Conservation (phyloP, 1,284 basidiomycete genomes). For the Earliella scabrosa region DNA sequence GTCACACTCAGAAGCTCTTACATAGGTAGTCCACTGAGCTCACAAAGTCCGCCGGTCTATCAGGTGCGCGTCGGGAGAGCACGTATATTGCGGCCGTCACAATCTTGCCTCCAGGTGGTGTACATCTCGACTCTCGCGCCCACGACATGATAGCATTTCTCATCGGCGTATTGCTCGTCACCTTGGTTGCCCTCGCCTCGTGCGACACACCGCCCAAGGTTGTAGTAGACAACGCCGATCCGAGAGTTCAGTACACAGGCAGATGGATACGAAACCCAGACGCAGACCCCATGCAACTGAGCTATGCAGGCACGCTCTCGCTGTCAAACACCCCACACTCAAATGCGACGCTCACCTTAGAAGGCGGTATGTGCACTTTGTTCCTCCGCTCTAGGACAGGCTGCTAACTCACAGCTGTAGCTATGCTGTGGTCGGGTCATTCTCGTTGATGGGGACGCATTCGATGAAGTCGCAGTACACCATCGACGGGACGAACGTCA, state of each 20-base stretch:
- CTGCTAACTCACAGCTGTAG: neutral
- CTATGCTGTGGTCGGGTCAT: conserved; percentile 1
- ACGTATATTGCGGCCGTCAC: too few species aligned
- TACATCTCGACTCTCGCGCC: too few species aligned
- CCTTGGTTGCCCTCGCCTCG: too few species aligned
- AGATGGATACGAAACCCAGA: neutral
- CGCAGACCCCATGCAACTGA: neutral
- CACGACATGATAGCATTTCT: too few species aligned
- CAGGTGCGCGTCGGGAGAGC: too few species aligned
- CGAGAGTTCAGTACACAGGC: neutral
- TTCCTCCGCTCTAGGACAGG: neutral
- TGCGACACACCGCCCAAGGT: too few species aligned
- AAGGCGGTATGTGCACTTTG: neutral
- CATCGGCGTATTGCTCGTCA: too few species aligned
- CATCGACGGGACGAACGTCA: neutral
- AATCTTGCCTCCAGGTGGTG: too few species aligned
- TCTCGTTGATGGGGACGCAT: neutral
- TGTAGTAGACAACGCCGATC: neutral
- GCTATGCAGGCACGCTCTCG: neutral
- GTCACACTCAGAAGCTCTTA: too few species aligned
- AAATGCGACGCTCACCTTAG: neutral
- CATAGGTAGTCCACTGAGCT: too few species aligned
- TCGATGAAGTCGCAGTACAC: neutral
- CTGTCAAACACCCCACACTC: neutral
- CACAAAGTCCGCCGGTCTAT: too few species aligned